Percentiles rank a stretch among this genome's conserved stretches.
These are phyloP conservation scores for Paramecium primaurelia DNA, from an alignment of 73 alveolate species.

Conservation along the genomic window DNA sequence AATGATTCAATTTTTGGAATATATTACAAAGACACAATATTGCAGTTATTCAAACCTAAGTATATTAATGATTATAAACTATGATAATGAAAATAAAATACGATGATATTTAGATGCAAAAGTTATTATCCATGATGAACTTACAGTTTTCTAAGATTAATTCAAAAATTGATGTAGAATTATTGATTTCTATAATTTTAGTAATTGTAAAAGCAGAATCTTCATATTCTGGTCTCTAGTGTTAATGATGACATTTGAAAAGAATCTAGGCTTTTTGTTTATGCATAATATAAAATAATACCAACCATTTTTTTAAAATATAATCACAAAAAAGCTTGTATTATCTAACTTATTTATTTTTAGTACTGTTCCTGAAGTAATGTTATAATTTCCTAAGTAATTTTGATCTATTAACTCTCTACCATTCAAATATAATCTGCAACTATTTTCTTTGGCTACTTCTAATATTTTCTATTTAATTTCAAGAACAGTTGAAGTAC, in stretches of 20 bases:
- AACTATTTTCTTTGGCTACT: background rate
- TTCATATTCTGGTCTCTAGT: background rate
- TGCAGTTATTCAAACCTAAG: background rate
- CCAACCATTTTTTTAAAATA: background rate
- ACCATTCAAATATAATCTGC: background rate
- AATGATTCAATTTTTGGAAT: background rate
- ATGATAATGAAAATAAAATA: background rate
- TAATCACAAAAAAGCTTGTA: slow-evolving; percentile 30
- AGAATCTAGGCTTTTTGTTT: background rate
- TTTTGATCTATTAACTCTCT: slow-evolving; percentile 23
- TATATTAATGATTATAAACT: background rate
- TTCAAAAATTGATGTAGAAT: background rate
- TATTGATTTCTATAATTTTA: background rate
- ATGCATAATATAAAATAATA: background rate
- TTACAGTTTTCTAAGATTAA: background rate
- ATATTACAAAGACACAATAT: background rate
- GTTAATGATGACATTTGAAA: background rate
- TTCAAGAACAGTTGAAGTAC: background rate
- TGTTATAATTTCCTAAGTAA: background rate
- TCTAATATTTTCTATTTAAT: background rate
- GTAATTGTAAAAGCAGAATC: background rate
- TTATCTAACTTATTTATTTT: background rate
- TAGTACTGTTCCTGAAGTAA: background rate
- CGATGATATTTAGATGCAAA: background rate
- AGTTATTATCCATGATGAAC: background rate